phyloP scores from a whole-genome alignment of 1,139 yeast genomes.

The Debaryomyces nepalensis region DNA sequence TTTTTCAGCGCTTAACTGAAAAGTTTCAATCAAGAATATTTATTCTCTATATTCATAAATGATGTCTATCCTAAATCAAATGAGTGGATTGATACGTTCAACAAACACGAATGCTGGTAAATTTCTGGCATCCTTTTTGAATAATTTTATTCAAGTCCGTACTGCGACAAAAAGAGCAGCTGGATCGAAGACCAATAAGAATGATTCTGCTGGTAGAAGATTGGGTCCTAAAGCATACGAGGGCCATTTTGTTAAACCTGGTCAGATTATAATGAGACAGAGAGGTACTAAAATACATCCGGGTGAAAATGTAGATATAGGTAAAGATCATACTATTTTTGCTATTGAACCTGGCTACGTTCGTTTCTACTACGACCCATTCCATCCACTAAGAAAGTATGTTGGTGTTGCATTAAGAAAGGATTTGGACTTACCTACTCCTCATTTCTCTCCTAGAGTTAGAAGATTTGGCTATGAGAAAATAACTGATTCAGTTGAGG shows the following conservation, averaged over 20 bases:
- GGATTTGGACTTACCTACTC: constrained; percentile 74
- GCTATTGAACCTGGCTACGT: constrained; percentile 95
- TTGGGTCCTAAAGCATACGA: constrained; percentile 90
- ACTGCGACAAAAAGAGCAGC: constrained; percentile 93
- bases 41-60: not conserved
- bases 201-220: constrained; percentile 95
- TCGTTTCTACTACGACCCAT: constrained; percentile 91
- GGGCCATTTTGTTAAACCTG: constrained; percentile 66
- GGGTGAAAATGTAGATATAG: constrained; percentile 90
- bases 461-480: constrained; percentile 81
- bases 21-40: not conserved
- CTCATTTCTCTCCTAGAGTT: constrained; percentile 84
- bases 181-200: constrained; percentile 90
- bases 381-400: constrained; percentile 90
- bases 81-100: constrained; percentile 7
- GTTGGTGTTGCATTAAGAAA: constrained; percentile 82
- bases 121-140: constrained; percentile 7
- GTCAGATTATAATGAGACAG: constrained; percentile 93
- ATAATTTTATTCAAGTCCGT: constrained; percentile 58
- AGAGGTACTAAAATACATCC: constrained; percentile 97
- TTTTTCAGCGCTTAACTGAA: constrained; percentile 7
- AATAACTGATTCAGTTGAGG: constrained; percentile 54
- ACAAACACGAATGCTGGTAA: not conserved
- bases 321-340: constrained; percentile 90
- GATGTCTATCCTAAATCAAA: constrained; percentile 10